phyloP scores from a whole-genome alignment of 1,284 basidiomycete genomes.

The Apiotrichum laibachii region DNA sequence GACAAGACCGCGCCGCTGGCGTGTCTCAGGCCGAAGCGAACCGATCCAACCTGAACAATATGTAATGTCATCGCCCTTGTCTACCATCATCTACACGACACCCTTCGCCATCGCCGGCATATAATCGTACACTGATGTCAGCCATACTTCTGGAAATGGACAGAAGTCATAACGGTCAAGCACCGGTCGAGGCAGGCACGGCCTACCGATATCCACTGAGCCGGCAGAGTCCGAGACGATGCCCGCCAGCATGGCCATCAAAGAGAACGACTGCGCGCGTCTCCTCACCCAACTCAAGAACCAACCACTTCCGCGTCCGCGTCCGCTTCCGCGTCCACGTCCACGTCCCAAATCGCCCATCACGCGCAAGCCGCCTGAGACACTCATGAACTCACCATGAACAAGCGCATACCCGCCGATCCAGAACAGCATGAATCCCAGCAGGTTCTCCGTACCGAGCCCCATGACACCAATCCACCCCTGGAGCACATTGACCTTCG shows the following conservation, averaged over 20 bases:
- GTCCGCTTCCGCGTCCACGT: neutral
- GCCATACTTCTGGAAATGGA: neutral
- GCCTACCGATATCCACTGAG: too few species aligned
- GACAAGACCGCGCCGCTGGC: too few species aligned
- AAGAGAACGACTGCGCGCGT: too few species aligned
- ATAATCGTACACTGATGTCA: slow-evolving; percentile 23
- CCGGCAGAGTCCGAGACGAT: too few species aligned
- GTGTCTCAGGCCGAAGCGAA: too few species aligned
- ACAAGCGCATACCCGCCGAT: slow-evolving; percentile 69
- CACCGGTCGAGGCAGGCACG: too few species aligned
- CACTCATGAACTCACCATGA: slow-evolving; percentile 16
- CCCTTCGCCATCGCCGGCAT: neutral
- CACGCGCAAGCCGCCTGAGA: neutral
- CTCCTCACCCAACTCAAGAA: too few species aligned
- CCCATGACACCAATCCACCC: slow-evolving; percentile 63
- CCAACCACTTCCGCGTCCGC: neutral
- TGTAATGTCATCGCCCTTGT: neutral
- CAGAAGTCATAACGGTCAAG: too few species aligned
- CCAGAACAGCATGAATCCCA: slow-evolving; percentile 83
- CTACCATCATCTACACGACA: neutral
- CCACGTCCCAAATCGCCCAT: neutral
- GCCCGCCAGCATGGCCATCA: too few species aligned
- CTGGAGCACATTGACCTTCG: slow-evolving; percentile 29
- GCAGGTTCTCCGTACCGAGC: slow-evolving; percentile 78
- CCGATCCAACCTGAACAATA: too few species aligned